A percentile compares a stretch with the other conserved stretches of the same genome.
Conservation (phyloP, 305 asterid genomes). For the Andrographis paniculata region DNA sequence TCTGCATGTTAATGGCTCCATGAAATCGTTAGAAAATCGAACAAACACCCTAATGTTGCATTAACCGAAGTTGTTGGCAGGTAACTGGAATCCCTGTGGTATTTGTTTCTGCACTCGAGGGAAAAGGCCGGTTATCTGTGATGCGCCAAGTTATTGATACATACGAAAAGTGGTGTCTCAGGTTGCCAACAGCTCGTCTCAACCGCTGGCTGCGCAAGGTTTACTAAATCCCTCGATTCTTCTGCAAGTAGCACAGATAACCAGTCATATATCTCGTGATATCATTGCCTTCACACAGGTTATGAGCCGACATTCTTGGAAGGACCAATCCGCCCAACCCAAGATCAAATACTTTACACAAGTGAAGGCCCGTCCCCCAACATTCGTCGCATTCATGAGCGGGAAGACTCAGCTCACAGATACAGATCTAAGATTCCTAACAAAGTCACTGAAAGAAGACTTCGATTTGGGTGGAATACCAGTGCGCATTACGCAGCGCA, state of each 20-base stretch:
- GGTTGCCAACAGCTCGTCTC: slow-evolving; percentile 83
- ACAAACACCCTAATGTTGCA: not conserved
- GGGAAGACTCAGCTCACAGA: slow-evolving; percentile 61
- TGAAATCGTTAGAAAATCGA: not conserved
- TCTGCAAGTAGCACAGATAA: not conserved
- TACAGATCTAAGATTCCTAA: slow-evolving; percentile 74
- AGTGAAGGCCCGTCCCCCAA: slow-evolving; percentile 94
- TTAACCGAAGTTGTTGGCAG: slow-evolving; percentile 26
- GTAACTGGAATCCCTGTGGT: slow-evolving; percentile 85
- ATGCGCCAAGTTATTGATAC: slow-evolving; percentile 71
- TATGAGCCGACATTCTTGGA: slow-evolving; percentile 97
- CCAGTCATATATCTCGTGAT: not conserved
- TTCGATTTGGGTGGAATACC: slow-evolving; percentile 95
- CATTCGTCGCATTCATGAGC: slow-evolving; percentile 82
- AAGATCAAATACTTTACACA: slow-evolving; percentile 93
- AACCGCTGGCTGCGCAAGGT: slow-evolving; percentile 94
- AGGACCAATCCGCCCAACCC: slow-evolving; percentile 82
- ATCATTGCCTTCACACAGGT: slow-evolving; percentile 34
- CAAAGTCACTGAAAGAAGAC: slow-evolving; percentile 77
- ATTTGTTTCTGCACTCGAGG: slow-evolving; percentile 91
- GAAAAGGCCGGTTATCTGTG: slow-evolving; percentile 56
- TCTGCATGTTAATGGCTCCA: too few relatives aligned
- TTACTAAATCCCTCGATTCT: slow-evolving; percentile 11
- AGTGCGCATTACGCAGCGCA: slow-evolving; percentile 71
- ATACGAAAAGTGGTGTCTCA: slow-evolving; percentile 80